Base-by-base conservation (phyloP, 805 yeast species). In the Crinitomyces ghanaensis region DNA sequence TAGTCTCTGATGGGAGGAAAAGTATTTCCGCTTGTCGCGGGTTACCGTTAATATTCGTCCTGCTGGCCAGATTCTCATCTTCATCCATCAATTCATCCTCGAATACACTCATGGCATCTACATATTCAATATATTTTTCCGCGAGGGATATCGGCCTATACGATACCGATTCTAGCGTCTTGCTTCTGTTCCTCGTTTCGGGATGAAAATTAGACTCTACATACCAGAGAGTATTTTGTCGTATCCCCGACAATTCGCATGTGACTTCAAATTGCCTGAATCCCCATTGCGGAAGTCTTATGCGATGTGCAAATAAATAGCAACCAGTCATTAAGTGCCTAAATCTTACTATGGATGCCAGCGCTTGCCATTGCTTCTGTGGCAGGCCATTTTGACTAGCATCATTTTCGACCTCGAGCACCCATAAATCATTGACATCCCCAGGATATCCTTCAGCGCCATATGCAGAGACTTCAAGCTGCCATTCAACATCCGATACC, bases 261-360 rank as follows among this genome's bases (percentile, higher is more conserved):
- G 78, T 55, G 4, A 82, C 82, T 59, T 83, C 94, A 50, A 73
- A 74, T 45, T 79, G 88, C 22, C 60, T 57, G 41, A 63, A 63
- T 2, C 76, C 93, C 82, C 84, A 76, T 2, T 58, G 59, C 6
- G 88, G 88, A 26, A 83, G 57, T 42, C 60, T 65, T 4, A 62
- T 62, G 21, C 68, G 69, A 45, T 80, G 88, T 6, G 77, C 67
- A 40, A 80, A 48, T 31, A 83, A 48, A 9, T 61, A 60, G 52
- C 94, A 83, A 15, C 60, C 56, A 22, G 74, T 68, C 9, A 74
- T 74, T 6, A 58, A 53, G 50, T 77, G 82, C 23, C 59, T 54
- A 8, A 82, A 50, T 46, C 68, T 73, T 48, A 83, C 69, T 1
- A 70, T 60, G 2, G 75, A 46, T 34, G 70, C 73, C 5, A 76